Conservation (phyloP, 495 filamentous ascomycete species). For the Tuber calosporum region DNA sequence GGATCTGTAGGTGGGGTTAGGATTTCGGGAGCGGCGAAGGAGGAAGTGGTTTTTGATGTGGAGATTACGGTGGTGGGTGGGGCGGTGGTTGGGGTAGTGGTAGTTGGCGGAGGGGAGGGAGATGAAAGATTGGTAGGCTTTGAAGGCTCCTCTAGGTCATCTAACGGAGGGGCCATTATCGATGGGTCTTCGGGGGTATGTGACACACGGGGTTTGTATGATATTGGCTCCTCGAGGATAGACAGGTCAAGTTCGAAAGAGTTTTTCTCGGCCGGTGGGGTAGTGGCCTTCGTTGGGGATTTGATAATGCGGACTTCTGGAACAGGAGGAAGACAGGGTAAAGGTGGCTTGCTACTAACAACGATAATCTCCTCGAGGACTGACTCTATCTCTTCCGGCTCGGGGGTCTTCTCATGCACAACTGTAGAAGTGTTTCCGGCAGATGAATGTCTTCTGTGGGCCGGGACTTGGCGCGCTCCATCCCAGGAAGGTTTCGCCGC, state of each 20-base stretch:
- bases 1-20: neutral
- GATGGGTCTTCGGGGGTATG: constrained; percentile 29
- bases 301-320: constrained; percentile 6
- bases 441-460: constrained; percentile 9
- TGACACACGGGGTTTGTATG: constrained; percentile 22
- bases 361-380: neutral
- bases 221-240: constrained; percentile 33
- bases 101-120: neutral
- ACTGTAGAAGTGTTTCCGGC: constrained; percentile 7
- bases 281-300: constrained; percentile 24
- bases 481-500: neutral
- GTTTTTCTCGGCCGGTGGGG: constrained; percentile 27
- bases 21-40: neutral
- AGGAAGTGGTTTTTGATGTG: neutral
- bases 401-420: neutral
- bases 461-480: constrained; percentile 18
- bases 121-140: neutral
- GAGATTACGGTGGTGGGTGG: neutral
- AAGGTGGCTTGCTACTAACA: constrained; percentile 2
- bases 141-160: constrained; percentile 22
- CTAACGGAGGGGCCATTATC: constrained; percentile 39
- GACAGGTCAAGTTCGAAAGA: constrained; percentile 35
- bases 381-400: constrained; percentile 1
- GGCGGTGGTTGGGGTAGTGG: neutral
- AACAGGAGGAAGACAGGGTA: constrained; percentile 3